phyloP scores from a whole-genome alignment of 176 grass and related monocot species.

The Stipa capillata region DNA sequence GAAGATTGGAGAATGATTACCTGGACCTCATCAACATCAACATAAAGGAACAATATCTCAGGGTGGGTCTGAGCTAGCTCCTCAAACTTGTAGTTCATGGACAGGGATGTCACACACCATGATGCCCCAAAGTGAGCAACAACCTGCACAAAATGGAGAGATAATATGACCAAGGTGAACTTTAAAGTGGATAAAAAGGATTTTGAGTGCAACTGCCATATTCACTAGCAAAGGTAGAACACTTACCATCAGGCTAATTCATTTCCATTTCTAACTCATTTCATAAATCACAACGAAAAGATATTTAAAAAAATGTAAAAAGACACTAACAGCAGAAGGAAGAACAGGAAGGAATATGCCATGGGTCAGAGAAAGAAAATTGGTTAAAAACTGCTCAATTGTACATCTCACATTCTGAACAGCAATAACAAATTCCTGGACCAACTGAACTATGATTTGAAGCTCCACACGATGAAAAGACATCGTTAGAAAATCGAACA shows the following conservation, averaged over 20 bases:
- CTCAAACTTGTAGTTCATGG: constrained; percentile 92
- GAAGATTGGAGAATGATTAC: constrained; percentile 25
- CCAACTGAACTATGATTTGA: too few relatives aligned
- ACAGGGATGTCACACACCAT: constrained; percentile 89
- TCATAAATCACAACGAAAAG: background rate
- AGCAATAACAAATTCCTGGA: background rate
- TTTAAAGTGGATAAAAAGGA: too few relatives aligned
- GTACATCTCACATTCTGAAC: background rate
- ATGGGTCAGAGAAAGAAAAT: background rate
- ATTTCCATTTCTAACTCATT: background rate
- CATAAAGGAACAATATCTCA: constrained; percentile 58
- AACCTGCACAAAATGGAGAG: constrained; percentile 30
- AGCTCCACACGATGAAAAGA: too few relatives aligned
- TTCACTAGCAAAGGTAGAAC: too few relatives aligned
- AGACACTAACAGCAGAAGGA: background rate
- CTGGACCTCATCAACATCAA: constrained; percentile 90
- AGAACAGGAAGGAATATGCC: background rate
- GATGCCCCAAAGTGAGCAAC: constrained; percentile 81
- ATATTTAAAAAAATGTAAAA: too few relatives aligned
- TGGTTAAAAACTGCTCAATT: background rate
- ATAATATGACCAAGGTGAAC: background rate
- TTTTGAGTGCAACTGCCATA: too few relatives aligned
- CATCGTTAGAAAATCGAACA: background rate
- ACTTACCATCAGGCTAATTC: background rate
- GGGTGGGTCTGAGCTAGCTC: constrained; percentile 74